Evolutionary conservation across 2,329 filamentous ascomycete species (phyloP).

Genomic region (Westerdykella sp.): DNA sequence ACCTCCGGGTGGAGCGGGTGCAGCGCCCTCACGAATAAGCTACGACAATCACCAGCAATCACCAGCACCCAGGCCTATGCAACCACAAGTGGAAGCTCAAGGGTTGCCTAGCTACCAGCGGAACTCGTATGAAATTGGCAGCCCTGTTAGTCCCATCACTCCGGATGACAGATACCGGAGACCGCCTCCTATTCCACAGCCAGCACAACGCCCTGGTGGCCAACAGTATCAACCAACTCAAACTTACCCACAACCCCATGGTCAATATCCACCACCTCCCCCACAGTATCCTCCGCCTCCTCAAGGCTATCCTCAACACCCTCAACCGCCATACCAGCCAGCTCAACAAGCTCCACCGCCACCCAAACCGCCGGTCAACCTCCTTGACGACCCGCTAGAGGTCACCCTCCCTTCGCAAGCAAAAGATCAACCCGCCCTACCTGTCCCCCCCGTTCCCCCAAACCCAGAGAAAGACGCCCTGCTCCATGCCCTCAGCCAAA

Average conservation of each 20-base stretch:
- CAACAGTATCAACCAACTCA: constrained; percentile 9
- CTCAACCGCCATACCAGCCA: constrained; percentile 32
- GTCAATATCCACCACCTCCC: constrained; percentile 13
- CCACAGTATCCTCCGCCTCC: constrained; percentile 10
- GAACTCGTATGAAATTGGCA: constrained; percentile 22
- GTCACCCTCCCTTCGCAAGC: constrained; percentile 48
- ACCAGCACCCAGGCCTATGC: constrained; percentile 20
- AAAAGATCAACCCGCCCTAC: constrained; percentile 45
- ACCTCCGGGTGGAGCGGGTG: constrained; percentile 10
- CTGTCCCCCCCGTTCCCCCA: constrained; percentile 81
- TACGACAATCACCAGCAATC: constrained; percentile 23
- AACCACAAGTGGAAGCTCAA: constrained; percentile 25
- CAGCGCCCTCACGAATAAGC: constrained; percentile 3
- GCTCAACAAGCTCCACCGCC: constrained; percentile 20
- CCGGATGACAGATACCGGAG: constrained; percentile 24
- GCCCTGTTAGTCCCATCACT: constrained; percentile 35
- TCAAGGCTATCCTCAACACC: constrained; percentile 13
- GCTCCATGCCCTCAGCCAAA: constrained; percentile 65
- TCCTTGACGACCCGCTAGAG: constrained; percentile 59
- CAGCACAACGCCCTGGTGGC: neutral
- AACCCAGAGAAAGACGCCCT: constrained; percentile 94
- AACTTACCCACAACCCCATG: constrained; percentile 13
- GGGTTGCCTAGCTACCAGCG: constrained; percentile 9
- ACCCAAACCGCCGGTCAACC: constrained; percentile 38
- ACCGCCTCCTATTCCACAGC: constrained; percentile 13